A percentile compares a stretch with the other conserved stretches of the same genome.
Evolutionary conservation across 2,329 filamentous ascomycete species (phyloP).

Genomic region (Raffaelea ambrosiae): DNA sequence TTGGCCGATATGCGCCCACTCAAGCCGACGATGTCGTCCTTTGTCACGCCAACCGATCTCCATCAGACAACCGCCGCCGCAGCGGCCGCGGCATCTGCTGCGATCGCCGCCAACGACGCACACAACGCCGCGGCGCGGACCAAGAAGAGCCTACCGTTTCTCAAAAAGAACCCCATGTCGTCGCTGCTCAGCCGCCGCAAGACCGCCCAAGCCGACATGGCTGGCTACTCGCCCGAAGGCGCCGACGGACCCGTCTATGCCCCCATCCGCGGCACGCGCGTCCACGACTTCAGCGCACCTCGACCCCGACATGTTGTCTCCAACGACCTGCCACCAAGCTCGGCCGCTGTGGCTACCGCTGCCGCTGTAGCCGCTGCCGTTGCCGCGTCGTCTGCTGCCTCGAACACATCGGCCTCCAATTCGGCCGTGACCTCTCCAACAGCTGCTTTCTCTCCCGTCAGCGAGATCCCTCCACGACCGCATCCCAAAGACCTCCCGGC

Average conservation of each 20-base stretch:
- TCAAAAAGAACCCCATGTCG: constrained; percentile 49
- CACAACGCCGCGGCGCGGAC: constrained; percentile 29
- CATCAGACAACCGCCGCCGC: constrained; percentile 31
- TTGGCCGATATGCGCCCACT: not conserved
- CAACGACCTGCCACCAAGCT: constrained; percentile 13
- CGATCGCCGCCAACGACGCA: constrained; percentile 29
- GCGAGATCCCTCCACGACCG: not conserved
- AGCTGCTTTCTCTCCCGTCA: not conserved
- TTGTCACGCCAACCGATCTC: constrained; percentile 41
- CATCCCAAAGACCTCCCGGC: no score
- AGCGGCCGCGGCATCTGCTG: constrained; percentile 31
- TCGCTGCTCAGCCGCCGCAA: constrained; percentile 49
- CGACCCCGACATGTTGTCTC: constrained; percentile 35
- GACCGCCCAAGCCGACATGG: constrained; percentile 40
- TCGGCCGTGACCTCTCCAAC: not conserved
- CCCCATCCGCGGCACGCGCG: constrained; percentile 54
- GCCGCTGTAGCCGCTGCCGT: not conserved
- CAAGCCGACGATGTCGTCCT: constrained; percentile 29
- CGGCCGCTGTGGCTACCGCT: not conserved
- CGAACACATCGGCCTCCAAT: not conserved
- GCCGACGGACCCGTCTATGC: constrained; percentile 45
- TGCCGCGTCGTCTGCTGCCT: constrained; percentile 4
- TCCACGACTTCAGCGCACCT: constrained; percentile 60
- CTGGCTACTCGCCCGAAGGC: constrained; percentile 27
- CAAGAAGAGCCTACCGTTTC: constrained; percentile 47